Conservation (phyloP, 805 yeast species). For the Saturnispora silvae region DNA sequence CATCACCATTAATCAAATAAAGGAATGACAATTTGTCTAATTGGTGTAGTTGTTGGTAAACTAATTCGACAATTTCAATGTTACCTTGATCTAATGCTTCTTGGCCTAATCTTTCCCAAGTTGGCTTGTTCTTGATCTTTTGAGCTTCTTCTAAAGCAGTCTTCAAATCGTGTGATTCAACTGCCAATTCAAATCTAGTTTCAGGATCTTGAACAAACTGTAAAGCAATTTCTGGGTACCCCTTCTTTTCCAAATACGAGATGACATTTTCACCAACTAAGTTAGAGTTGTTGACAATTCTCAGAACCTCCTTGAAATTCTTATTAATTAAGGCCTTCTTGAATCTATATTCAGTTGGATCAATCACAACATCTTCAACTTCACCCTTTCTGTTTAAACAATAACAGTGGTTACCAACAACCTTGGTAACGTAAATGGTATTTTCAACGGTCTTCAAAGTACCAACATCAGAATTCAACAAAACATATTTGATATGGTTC, state of each 20-base stretch:
- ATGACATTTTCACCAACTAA: conserved; percentile 96
- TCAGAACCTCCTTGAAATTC: conserved; percentile 83
- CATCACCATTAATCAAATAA: conserved; percentile 77
- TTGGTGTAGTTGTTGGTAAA: conserved; percentile 74
- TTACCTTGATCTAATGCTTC: conserved; percentile 91
- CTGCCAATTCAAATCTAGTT: conserved; percentile 88
- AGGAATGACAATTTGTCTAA: conserved; percentile 87
- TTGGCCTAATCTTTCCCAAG: conserved; percentile 74
- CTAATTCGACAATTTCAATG: conserved; percentile 71
- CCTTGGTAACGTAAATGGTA: conserved; percentile 73
- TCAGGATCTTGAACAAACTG: conserved; percentile 96
- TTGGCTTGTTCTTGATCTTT: conserved; percentile 50
- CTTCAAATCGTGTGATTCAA: conserved; percentile 81
- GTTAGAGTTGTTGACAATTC: conserved; percentile 79
- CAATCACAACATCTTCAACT: conserved; percentile 69
- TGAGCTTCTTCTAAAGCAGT: conserved; percentile 88
- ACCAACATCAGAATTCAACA: conserved; percentile 91
- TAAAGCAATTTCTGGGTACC: conserved; percentile 94
- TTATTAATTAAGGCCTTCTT: conserved; percentile 84
- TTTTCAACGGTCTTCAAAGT: conserved; percentile 85
- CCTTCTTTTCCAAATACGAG: conserved; percentile 87
- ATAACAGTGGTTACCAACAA: conserved; percentile 58
- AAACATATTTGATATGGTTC: conserved; percentile 88
- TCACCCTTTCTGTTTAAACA: conserved; percentile 80
- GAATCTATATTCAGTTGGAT: conserved; percentile 95